phyloP scores from a whole-genome alignment of 768 basidiomycete genomes.

The Tricholoma bakamatsutake region DNA sequence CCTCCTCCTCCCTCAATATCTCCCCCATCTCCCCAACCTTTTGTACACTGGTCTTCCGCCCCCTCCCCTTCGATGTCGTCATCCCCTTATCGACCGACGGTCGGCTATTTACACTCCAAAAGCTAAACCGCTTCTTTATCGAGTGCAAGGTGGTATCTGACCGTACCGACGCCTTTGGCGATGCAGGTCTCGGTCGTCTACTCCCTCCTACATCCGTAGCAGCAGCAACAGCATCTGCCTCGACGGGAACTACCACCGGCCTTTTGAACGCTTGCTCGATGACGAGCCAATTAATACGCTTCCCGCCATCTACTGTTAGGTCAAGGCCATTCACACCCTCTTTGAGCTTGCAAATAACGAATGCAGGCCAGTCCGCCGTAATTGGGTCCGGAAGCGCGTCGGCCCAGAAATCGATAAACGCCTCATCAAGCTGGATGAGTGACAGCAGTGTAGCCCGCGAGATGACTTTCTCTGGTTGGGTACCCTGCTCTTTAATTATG shows the following conservation, averaged over 20 bases:
- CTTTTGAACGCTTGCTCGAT: slow-evolving; percentile 55
- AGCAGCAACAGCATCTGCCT: slow-evolving; percentile 6
- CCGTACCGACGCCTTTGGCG: slow-evolving; percentile 38
- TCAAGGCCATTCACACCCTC: slow-evolving; percentile 20
- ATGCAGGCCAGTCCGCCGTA: slow-evolving; percentile 57
- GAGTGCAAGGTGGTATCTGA: slow-evolving; percentile 43
- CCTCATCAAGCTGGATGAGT: slow-evolving; percentile 65
- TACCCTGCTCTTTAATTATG: slow-evolving; percentile 9
- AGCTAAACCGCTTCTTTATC: slow-evolving; percentile 59
- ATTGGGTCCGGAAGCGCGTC: slow-evolving; percentile 70
- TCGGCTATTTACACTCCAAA: slow-evolving; percentile 40
- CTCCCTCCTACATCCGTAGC: slow-evolving; percentile 2
- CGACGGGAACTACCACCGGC: slow-evolving; percentile 27
- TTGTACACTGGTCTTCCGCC: slow-evolving; percentile 24
- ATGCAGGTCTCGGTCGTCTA: slow-evolving; percentile 26
- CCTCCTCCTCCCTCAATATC: slow-evolving; percentile 49
- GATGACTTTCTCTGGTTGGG: slow-evolving; percentile 23
- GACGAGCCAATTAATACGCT: slow-evolving; percentile 56
- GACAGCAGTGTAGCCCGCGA: slow-evolving; percentile 39
- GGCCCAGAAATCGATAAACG: slow-evolving; percentile 79
- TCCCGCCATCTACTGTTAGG: slow-evolving; percentile 25
- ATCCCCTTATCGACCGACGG: slow-evolving; percentile 25
- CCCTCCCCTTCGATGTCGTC: slow-evolving; percentile 30
- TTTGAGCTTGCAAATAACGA: slow-evolving; percentile 68
- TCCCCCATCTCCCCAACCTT: slow-evolving; percentile 71